These are phyloP conservation scores for Cryptosporidium andersoni DNA, from an alignment of 169 alveolate species.

Conservation along the genomic window DNA sequence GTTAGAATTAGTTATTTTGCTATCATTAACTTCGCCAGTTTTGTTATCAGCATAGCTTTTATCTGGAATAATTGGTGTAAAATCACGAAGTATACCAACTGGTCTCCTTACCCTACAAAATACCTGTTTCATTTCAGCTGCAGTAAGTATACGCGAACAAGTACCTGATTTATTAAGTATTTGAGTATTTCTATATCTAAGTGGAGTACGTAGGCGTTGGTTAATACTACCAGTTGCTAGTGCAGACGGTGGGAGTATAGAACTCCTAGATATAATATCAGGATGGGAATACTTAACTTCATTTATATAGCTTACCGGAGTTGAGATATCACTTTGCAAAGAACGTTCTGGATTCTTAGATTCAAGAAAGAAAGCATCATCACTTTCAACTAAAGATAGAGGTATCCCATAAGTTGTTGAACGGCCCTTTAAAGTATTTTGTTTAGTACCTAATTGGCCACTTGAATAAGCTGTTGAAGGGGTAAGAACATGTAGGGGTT, in stretches of 20 bases:
- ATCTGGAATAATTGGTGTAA: conserved; percentile 1
- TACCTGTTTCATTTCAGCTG: conserved; percentile 64
- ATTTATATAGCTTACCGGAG: background rate
- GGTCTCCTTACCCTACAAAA: conserved; percentile 57
- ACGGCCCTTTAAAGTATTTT: conserved; percentile 25
- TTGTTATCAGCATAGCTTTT: background rate
- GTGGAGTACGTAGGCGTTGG: conserved; percentile 49
- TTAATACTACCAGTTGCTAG: background rate
- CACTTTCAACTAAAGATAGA: conserved; percentile 42
- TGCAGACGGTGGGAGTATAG: conserved; percentile 3
- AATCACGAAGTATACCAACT: conserved; percentile 36
- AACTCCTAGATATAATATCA: conserved; percentile 11
- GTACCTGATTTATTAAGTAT: conserved; percentile 27
- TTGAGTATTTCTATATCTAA: conserved; percentile 57
- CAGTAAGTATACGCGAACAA: conserved; percentile 55
- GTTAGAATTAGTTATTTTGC: background rate
- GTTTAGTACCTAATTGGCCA: conserved; percentile 21
- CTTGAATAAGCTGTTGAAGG: conserved; percentile 26
- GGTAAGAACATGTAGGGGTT: conserved; percentile 7
- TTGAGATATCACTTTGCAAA: background rate
- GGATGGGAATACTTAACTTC: conserved; percentile 58
- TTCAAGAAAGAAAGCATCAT: conserved; percentile 12
- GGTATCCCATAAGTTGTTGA: conserved; percentile 52
- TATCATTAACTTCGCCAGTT: background rate
- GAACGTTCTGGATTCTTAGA: conserved; percentile 1